Conservation (phyloP, 805 yeast species). For the Candida coleopterorum region DNA sequence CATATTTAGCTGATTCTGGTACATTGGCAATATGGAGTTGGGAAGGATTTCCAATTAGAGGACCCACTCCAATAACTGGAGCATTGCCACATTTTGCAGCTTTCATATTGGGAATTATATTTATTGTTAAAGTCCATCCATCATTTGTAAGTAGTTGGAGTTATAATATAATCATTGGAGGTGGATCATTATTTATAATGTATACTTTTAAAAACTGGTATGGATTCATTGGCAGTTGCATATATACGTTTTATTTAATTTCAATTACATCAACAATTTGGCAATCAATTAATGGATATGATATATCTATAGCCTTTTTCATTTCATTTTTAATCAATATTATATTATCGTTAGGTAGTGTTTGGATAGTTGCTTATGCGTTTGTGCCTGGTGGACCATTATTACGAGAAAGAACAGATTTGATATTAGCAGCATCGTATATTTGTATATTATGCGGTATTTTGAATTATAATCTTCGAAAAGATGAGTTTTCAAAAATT, state of each 20-base stretch:
- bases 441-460: constrained; percentile 51
- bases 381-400: constrained; percentile 93
- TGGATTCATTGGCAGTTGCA: constrained; percentile 71
- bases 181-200: constrained; percentile 47
- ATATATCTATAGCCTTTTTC: constrained; percentile 51
- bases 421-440: constrained; percentile 58
- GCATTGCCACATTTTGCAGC: constrained; percentile 62
- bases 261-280: constrained; percentile 59
- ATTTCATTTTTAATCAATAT: constrained; percentile 47
- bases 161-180: constrained; percentile 39
- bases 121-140: constrained; percentile 23
- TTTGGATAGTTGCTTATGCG: constrained; percentile 97
- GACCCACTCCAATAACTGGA: constrained; percentile 85
- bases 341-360: constrained; percentile 69
- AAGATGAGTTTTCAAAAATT: constrained; percentile 2
- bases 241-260: constrained; percentile 55
- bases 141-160: constrained; percentile 16
- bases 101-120: constrained; percentile 49
- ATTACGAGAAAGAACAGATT: constrained; percentile 83
- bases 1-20: constrained; percentile 77
- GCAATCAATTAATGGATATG: constrained; percentile 49
- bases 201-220: constrained; percentile 59
- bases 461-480: constrained; percentile 28
- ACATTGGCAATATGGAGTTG: constrained; percentile 92
- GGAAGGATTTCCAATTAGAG: constrained; percentile 87